These are phyloP conservation scores for Candida insectalens DNA, from an alignment of 805 yeast genomes.

Conservation along the genomic window DNA sequence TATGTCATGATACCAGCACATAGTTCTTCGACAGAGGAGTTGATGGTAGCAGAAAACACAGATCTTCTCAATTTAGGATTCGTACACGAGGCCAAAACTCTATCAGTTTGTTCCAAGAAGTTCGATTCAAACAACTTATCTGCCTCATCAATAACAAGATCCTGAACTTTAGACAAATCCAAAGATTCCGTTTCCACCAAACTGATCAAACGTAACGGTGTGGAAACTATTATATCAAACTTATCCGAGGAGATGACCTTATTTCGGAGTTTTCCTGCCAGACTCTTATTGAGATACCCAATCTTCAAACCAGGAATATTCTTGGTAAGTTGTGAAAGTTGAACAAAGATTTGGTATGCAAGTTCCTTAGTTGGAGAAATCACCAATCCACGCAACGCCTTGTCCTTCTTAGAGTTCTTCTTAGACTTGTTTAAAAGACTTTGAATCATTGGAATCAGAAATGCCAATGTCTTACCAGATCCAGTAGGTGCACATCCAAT, in stretches of 20 bases:
- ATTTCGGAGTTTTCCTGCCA: constrained; percentile 58
- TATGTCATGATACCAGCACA: constrained; percentile 79
- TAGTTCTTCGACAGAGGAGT: constrained; percentile 84
- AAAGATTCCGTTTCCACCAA: constrained; percentile 53
- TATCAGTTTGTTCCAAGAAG: constrained; percentile 87
- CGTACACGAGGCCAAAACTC: constrained; percentile 54
- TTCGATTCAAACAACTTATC: constrained; percentile 84
- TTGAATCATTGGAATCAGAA: constrained; percentile 73
- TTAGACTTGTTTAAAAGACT: constrained; percentile 11
- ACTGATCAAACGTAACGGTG: constrained; percentile 85
- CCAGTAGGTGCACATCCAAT: constrained; percentile 98
- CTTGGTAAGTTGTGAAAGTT: constrained; percentile 46
- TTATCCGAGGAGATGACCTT: constrained; percentile 49
- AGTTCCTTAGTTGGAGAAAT: constrained; percentile 93
- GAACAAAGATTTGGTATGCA: constrained; percentile 74
- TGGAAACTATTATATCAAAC: constrained; percentile 73
- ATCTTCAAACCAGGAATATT: constrained; percentile 45
- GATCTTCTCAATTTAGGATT: constrained; percentile 50
- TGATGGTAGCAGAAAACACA: constrained; percentile 92
- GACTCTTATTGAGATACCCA: constrained; percentile 61
- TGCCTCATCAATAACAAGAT: constrained; percentile 87
- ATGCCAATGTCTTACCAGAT: constrained; percentile 93
- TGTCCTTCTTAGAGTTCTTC: constrained; percentile 17
- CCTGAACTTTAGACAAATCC: constrained; percentile 57
- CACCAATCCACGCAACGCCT: constrained; percentile 64